Conservation (phyloP, 495 filamentous ascomycete genomes). For the Annulohypoxylon bovei region DNA sequence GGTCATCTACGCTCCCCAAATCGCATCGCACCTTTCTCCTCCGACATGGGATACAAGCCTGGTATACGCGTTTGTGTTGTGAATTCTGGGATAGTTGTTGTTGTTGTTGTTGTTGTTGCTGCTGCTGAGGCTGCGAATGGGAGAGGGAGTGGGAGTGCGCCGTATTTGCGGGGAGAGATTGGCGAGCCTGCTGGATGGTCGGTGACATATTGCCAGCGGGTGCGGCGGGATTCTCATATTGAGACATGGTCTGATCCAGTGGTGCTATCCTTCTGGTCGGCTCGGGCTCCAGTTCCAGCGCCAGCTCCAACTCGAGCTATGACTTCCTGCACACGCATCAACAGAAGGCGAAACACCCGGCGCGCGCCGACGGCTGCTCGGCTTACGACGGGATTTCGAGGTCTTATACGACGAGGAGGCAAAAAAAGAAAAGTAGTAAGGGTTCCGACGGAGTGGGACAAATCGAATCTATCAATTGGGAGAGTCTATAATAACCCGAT, state of each 20-base stretch:
- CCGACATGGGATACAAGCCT: conserved; percentile 91
- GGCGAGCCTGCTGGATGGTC: conserved; percentile 35
- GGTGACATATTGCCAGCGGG: conserved; percentile 36
- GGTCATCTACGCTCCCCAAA: conserved; percentile 92
- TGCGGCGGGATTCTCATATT: conserved; percentile 35
- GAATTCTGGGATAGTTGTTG: conserved; percentile 26
- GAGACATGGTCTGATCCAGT: conserved; percentile 40
- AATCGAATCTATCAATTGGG: conserved; percentile 32
- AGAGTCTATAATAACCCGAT: conserved; percentile 34
- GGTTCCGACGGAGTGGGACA: conserved; percentile 34
- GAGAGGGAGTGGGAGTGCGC: conserved; percentile 28
- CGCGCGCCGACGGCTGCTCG: conserved; percentile 41
- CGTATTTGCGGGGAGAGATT: conserved; percentile 38
- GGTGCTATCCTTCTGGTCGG: conserved; percentile 30
- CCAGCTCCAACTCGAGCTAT: conserved; percentile 31
- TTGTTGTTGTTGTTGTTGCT: conserved; percentile 28
- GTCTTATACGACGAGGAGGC: conserved; percentile 38
- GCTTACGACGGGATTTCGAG: conserved; percentile 49
- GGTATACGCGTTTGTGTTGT: conserved; percentile 79
- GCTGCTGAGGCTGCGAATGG: conserved; percentile 30
- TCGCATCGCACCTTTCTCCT: conserved; percentile 94
- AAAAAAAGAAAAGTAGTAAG: conserved; percentile 12
- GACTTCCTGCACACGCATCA: conserved; percentile 30
- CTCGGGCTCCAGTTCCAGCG: conserved; percentile 16
- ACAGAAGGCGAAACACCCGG: conserved; percentile 26